phyloP scores from a whole-genome alignment of 139 green algal genomes.

The Volvox africanus region DNA sequence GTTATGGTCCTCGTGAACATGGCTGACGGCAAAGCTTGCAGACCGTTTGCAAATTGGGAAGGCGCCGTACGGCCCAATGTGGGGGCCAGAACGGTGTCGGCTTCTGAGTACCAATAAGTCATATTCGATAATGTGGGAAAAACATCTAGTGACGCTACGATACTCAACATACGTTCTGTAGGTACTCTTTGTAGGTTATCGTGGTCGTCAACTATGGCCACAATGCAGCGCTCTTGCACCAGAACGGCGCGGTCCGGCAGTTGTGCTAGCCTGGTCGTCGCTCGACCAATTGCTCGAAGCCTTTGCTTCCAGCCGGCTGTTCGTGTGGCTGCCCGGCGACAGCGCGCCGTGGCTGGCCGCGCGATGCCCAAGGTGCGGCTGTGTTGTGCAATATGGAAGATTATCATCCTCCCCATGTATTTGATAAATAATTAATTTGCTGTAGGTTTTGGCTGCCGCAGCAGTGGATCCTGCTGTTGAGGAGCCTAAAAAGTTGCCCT shows the following conservation, averaged over 20 bases:
- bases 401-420: background rate
- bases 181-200: background rate
- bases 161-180: background rate
- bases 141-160: background rate
- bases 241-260: background rate
- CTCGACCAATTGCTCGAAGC: conserved; percentile 7
- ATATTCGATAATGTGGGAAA: too few species aligned
- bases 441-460: conserved; percentile 28
- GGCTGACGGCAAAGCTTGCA: too few species aligned
- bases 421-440: background rate
- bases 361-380: conserved; percentile 44
- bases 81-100: too few species aligned
- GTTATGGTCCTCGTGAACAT: too few species aligned
- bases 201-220: conserved; percentile 29
- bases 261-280: conserved; percentile 9
- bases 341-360: background rate
- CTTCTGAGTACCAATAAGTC: too few species aligned
- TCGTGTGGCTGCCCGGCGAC: background rate
- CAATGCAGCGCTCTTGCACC: background rate
- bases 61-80: too few species aligned
- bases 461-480: background rate
- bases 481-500: conserved; percentile 42
- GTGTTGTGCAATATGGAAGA: background rate
- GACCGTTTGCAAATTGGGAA: too few species aligned
- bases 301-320: conserved; percentile 36